These are phyloP conservation scores for Candida caryicola DNA, from an alignment of 805 yeast genomes.

Conservation along the genomic window DNA sequence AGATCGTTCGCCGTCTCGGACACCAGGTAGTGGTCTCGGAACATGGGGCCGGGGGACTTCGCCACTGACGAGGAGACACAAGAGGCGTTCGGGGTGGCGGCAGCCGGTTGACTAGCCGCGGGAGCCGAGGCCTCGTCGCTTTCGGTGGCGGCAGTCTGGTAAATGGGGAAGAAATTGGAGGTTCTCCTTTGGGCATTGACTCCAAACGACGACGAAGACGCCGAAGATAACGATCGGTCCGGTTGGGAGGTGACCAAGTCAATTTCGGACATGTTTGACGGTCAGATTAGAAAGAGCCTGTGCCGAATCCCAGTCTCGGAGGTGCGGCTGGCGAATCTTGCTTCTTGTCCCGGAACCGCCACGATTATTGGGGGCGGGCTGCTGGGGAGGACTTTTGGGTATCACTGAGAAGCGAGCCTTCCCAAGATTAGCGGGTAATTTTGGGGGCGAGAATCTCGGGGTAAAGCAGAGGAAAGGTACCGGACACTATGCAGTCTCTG, in stretches of 20 bases:
- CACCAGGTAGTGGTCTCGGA: not conserved
- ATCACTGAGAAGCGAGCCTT: too few relatives aligned
- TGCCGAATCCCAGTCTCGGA: too few relatives aligned
- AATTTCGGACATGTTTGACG: constrained; percentile 1
- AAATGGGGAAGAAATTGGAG: constrained; percentile 15
- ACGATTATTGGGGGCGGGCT: too few relatives aligned
- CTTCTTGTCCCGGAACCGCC: too few relatives aligned
- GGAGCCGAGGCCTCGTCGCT: not conserved
- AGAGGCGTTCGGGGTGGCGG: not conserved
- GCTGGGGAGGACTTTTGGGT: too few relatives aligned
- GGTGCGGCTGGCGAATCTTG: too few relatives aligned
- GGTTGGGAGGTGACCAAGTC: constrained; percentile 1
- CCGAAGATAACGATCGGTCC: constrained; percentile 1
- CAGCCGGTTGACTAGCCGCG: constrained; percentile 5
- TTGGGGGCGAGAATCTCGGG: too few relatives aligned
- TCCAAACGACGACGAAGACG: constrained; percentile 4
- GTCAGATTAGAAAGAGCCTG: too few relatives aligned
- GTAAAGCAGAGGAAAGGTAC: too few relatives aligned
- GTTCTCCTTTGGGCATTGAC: constrained; percentile 9
- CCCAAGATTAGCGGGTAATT: too few relatives aligned
- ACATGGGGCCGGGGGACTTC: not conserved
- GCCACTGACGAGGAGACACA: not conserved
- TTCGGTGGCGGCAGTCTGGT: not conserved
- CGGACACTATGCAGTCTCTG: too few relatives aligned
- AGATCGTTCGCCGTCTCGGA: not conserved